Evolutionary conservation across 352 stramenopile species (phyloP), one percentile per base, ranked within the genome.

Genomic region (Pythium aquatile): DNA sequence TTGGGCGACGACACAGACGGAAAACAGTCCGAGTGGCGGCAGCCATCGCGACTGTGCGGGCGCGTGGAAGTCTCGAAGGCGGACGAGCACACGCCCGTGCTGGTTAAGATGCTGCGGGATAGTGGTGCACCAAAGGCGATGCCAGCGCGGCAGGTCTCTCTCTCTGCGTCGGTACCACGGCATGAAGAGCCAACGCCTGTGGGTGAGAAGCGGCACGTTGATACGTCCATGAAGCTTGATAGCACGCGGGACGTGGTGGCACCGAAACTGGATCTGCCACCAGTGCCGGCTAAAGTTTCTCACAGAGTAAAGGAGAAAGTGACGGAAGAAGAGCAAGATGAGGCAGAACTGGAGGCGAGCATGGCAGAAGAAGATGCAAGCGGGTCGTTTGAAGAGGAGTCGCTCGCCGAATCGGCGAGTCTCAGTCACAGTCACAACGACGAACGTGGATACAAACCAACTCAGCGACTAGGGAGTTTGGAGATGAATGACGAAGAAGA

Each of bases 301-400:
- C 16, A 35, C 26, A 3, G 48, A 59, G 20, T 20, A 24, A 28
- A 5, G 17, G 14, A 24, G 40, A 64, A 35, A 30, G 40, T 28
- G 46, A 72, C 53, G 32, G 52, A 60, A 16, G 51, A 68, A 2
- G 63, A 72, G 14, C 63, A 70, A 10, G 69, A 70, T 11, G 74
- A 73, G 8, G 77, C 65, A 7, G 69, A 82, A 3, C 61, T 84
- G 5, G 79, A 86, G 26, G 77, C 73, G 14, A 85, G 76, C 37
- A 75, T 86, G 61, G 74, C 64, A 1, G 80, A 89, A 59, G 79
- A 88, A 20, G 65, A 88, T 5, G 68, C 66, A 26, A 90, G 79
- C 63, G 77, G 56, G 6, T 91, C 80, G 0, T 82, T 89, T 46
- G 48, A 86, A 9, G 79, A 78, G 29, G 77, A 89, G 49, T 90